Conservation (phyloP, 768 basidiomycete genomes). For the Rhizopogon vinicolor region DNA sequence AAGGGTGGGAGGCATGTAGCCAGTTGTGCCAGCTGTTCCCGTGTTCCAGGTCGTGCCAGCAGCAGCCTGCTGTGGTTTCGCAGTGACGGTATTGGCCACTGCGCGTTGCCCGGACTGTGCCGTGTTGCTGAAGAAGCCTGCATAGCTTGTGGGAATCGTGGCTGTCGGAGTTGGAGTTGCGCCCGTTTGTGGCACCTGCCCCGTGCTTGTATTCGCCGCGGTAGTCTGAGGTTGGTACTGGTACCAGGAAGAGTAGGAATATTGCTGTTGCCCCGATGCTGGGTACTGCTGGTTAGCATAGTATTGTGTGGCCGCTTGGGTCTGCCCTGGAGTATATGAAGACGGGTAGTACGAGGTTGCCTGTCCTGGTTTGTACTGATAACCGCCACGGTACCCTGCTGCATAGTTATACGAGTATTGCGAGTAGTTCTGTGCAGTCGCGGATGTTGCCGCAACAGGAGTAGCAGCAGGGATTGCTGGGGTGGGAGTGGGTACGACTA, state of each 20-base stretch:
- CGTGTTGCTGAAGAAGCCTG: conserved; percentile 33
- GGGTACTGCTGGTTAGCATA: conserved; percentile 32
- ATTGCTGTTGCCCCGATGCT: conserved; percentile 33
- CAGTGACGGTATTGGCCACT: conserved; percentile 48
- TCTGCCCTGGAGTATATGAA: conserved; percentile 21
- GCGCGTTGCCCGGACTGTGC: conserved; percentile 39
- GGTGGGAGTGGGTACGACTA: conserved; percentile 29
- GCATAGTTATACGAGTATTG: conserved; percentile 34
- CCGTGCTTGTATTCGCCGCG: conserved; percentile 26
- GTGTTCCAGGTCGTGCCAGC: conserved; percentile 19
- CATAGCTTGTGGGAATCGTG: conserved; percentile 33
- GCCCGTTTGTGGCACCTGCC: conserved; percentile 39
- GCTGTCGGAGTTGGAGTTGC: conserved; percentile 22
- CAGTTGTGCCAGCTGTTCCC: conserved; percentile 5
- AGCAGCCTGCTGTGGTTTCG: conserved; percentile 26
- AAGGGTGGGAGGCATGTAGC: conserved; percentile 31
- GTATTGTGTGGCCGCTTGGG: conserved; percentile 28
- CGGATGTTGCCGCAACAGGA: conserved; percentile 18
- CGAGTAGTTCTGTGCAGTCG: conserved; percentile 23
- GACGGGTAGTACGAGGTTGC: conserved; percentile 27
- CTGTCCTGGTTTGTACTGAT: conserved; percentile 36
- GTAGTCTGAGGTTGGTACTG: conserved; percentile 31
- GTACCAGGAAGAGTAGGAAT: conserved; percentile 40
- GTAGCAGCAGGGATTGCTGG: conserved; percentile 24
- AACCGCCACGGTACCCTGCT: conserved; percentile 23